Conservation (phyloP, 257 asterid species). For the Cynanchum wilfordii region DNA sequence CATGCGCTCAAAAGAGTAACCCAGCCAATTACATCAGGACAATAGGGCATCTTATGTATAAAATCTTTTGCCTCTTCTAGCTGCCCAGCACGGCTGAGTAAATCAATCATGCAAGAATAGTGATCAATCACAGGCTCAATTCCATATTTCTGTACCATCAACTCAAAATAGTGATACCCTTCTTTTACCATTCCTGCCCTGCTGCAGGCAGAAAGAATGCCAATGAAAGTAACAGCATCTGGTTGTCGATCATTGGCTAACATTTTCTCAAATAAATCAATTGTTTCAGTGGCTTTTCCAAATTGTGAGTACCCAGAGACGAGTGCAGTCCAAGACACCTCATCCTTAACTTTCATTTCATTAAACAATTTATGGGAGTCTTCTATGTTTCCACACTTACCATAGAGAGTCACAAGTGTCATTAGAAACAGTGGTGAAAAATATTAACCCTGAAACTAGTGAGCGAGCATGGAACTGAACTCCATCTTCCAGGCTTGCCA, state of each 20-base stretch:
- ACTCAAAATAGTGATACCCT: conserved; percentile 56
- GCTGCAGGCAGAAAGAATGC: conserved; percentile 86
- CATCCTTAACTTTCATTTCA: conserved; percentile 58
- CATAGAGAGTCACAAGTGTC: conserved; percentile 75
- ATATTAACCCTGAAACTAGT: conserved; percentile 58
- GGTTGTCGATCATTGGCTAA: conserved; percentile 57
- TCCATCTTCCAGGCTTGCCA: conserved; percentile 94
- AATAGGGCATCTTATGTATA: conserved; percentile 66
- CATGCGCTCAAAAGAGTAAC: conserved; percentile 43
- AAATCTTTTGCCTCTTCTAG: conserved; percentile 71
- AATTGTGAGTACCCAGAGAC: conserved; percentile 83
- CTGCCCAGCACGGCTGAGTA: conserved; percentile 70
- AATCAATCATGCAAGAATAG: conserved; percentile 60
- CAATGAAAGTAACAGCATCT: conserved; percentile 71
- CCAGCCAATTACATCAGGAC: conserved; percentile 45
- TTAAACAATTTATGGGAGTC: conserved; percentile 57
- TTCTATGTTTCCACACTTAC: conserved; percentile 76
- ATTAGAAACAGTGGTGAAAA: conserved; percentile 68
- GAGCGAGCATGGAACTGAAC: conserved; percentile 77
- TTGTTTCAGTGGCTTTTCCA: conserved; percentile 72
- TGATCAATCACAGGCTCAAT: conserved; percentile 54
- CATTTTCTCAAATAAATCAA: conserved; percentile 67
- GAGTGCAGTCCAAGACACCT: conserved; percentile 86
- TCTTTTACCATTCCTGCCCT: conserved; percentile 72
- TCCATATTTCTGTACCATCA: conserved; percentile 51